Evolutionary conservation across 495 filamentous ascomycete genomes (phyloP).

Genomic region (Penicillium cinerascens): DNA sequence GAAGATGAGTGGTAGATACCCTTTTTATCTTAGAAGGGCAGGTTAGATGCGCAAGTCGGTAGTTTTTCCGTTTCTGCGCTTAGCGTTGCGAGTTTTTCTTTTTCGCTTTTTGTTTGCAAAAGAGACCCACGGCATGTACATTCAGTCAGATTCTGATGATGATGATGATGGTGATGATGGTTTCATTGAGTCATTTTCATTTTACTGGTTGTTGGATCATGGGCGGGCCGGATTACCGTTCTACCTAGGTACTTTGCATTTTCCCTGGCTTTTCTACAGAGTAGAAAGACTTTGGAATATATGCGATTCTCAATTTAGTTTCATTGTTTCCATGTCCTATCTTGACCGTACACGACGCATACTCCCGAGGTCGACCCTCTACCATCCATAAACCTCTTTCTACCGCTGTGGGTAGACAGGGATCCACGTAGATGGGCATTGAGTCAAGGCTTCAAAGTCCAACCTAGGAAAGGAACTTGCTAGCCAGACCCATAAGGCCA

Average conservation of each 20-base stretch:
- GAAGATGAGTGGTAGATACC: conserved; percentile 63
- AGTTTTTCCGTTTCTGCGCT: conserved; percentile 22
- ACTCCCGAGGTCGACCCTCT: too few relatives aligned
- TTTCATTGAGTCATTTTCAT: not conserved
- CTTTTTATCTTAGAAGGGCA: not conserved
- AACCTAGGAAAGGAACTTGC: conserved; percentile 44
- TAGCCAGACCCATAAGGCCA: conserved; percentile 55
- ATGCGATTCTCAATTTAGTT: not conserved
- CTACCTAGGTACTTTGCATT: too few relatives aligned
- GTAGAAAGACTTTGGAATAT: not conserved
- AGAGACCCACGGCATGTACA: conserved; percentile 8
- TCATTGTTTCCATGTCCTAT: not conserved
- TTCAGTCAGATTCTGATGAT: conserved; percentile 18
- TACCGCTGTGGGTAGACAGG: not conserved
- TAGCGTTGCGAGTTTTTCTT: conserved; percentile 23
- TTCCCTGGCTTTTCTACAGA: not conserved
- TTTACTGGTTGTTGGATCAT: conserved; percentile 1
- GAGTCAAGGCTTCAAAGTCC: not conserved
- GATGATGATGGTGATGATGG: not conserved
- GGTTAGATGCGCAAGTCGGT: conserved; percentile 4
- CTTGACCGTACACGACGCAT: not conserved
- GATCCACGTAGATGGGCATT: not conserved
- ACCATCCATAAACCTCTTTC: too few relatives aligned
- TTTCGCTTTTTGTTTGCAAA: conserved; percentile 5
- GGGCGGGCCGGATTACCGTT: conserved; percentile 7